These are phyloP conservation scores for Candida coquimbonensis DNA, from an alignment of 805 yeast species.

Conservation along the genomic window DNA sequence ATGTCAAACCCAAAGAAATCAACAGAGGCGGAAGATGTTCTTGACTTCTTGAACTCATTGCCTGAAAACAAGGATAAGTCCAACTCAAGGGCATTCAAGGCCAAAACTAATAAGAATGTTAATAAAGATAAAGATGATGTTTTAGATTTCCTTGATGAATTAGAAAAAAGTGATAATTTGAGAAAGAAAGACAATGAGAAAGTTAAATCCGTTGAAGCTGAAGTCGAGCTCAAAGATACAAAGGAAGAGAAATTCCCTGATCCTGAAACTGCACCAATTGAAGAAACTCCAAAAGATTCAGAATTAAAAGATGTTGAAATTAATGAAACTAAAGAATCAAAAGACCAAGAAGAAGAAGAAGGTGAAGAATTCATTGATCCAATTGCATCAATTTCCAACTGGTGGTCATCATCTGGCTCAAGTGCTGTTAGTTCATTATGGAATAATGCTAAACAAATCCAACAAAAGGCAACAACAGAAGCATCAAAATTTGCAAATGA, in stretches of 20 bases:
- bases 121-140: conserved; percentile 29
- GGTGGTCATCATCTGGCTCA: conserved; percentile 74
- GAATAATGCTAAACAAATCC: conserved; percentile 53
- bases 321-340: conserved; percentile 11
- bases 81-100: conserved; percentile 12
- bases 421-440: conserved; percentile 57
- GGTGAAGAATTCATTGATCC: conserved; percentile 43
- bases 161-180: conserved; percentile 35
- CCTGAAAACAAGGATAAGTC: conserved; percentile 42
- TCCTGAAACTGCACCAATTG: conserved; percentile 10
- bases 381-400: conserved; percentile 53
- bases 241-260: conserved; percentile 13
- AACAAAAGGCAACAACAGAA: conserved; percentile 30
- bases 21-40: conserved; percentile 63
- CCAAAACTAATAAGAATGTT: conserved; percentile 34
- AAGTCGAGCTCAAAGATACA: conserved; percentile 2
- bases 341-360: conserved; percentile 5
- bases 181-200: conserved; percentile 15
- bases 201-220: conserved; percentile 4
- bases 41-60: conserved; percentile 72
- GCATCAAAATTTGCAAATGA: conserved; percentile 26
- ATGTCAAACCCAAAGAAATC: conserved; percentile 24
- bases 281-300: conserved; percentile 11
- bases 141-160: conserved; percentile 49
- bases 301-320: conserved; percentile 8